phyloP scores from a whole-genome alignment of 805 yeast species.

The Candida methanosorbosa region DNA sequence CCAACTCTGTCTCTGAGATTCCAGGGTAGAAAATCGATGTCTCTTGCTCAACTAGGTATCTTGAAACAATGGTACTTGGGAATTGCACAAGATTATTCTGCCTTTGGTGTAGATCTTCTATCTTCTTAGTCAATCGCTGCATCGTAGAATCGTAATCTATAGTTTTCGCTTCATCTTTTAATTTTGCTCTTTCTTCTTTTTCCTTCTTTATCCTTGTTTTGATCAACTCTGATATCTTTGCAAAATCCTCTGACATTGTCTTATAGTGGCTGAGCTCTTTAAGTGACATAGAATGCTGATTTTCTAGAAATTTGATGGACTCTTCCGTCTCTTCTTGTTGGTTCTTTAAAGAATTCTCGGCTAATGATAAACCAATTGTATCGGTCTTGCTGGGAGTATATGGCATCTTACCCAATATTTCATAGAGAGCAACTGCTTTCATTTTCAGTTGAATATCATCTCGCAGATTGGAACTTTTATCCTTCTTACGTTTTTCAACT shows the following conservation, averaged over 20 bases:
- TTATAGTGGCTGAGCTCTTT: too few species aligned
- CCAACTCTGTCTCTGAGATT: slow-evolving; percentile 9
- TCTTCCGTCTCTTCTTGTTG: slow-evolving; percentile 8
- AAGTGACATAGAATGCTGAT: background rate
- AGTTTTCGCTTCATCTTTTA: background rate
- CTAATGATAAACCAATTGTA: slow-evolving; percentile 16
- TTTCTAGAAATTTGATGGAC: slow-evolving; percentile 1
- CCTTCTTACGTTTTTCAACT: slow-evolving; percentile 1
- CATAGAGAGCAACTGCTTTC: slow-evolving; percentile 14
- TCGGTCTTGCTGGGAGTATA: slow-evolving; percentile 22
- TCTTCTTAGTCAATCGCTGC: background rate
- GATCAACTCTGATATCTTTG: slow-evolving; percentile 1
- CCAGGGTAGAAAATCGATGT: slow-evolving; percentile 12
- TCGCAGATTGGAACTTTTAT: too few species aligned
- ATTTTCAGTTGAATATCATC: slow-evolving; percentile 1
- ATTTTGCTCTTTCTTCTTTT: slow-evolving; percentile 2
- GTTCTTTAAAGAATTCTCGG: slow-evolving; percentile 8
- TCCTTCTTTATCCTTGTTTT: slow-evolving; percentile 5
- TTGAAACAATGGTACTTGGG: slow-evolving; percentile 17
- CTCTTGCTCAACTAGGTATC: slow-evolving; percentile 19
- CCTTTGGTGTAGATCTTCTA: slow-evolving; percentile 9
- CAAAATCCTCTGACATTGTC: slow-evolving; percentile 1
- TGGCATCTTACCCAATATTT: slow-evolving; percentile 16
- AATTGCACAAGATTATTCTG: slow-evolving; percentile 15
- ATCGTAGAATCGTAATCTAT: background rate